Conservation (phyloP, 768 basidiomycete genomes). For the Tricholoma bakamatsutake region DNA sequence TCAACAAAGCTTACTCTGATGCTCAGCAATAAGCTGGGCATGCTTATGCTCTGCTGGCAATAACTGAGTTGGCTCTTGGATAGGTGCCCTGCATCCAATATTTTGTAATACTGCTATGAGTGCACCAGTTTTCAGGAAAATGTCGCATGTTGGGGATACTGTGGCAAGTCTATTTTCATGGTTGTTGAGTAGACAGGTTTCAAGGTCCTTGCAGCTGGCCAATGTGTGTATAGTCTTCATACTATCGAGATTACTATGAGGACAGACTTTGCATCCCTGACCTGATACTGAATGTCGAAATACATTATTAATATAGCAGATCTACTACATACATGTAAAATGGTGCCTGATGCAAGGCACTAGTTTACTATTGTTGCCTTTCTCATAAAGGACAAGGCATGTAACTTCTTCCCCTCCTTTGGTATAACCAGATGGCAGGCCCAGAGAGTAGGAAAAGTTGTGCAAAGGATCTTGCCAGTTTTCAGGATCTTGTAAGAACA, state of each 20-base stretch:
- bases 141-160: slow-evolving; percentile 2
- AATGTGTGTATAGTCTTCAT: slow-evolving; percentile 5
- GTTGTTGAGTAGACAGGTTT: background rate
- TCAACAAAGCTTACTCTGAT: background rate
- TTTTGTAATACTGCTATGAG: too few relatives aligned
- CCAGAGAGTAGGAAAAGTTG: slow-evolving; percentile 13
- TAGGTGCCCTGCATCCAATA: too few relatives aligned
- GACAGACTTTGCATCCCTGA: slow-evolving; percentile 15
- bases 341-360: slow-evolving; percentile 12
- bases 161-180: slow-evolving; percentile 1
- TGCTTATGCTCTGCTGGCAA: too few relatives aligned
- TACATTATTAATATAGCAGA: background rate
- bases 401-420: slow-evolving; percentile 2
- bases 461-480: slow-evolving; percentile 9
- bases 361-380: background rate
- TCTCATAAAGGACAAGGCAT: slow-evolving; percentile 1
- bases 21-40: too few relatives aligned
- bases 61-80: too few relatives aligned
- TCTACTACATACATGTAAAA: slow-evolving; percentile 11
- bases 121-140: slow-evolving; percentile 6
- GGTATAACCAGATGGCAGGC: slow-evolving; percentile 6
- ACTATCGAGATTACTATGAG: slow-evolving; percentile 2
- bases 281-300: slow-evolving; percentile 1
- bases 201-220: slow-evolving; percentile 3
- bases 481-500: slow-evolving; percentile 8